Conservation (phyloP, 352 stramenopile genomes). For the Phytopythium helicoides region DNA sequence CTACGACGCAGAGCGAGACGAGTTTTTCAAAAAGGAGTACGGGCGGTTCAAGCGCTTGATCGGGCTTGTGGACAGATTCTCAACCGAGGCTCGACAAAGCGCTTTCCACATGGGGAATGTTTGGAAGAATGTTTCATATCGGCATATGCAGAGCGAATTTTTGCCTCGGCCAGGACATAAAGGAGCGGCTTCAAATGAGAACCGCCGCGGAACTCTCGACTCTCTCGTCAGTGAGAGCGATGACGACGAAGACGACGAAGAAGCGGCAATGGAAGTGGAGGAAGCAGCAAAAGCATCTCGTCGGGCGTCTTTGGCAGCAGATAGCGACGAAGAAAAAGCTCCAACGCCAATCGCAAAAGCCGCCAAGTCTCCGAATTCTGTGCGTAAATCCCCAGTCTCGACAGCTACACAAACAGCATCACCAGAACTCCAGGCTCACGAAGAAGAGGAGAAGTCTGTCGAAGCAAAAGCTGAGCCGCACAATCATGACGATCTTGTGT, state of each 20-base stretch:
- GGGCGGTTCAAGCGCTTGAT: constrained; percentile 73
- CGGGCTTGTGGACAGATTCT: constrained; percentile 63
- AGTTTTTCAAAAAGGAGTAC: constrained; percentile 66
- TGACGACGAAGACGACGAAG: constrained; percentile 39
- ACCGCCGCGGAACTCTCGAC: constrained; percentile 53
- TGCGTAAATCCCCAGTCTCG: neutral
- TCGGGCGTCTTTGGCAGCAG: constrained; percentile 2
- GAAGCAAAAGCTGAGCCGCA: constrained; percentile 14
- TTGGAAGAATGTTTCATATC: constrained; percentile 56
- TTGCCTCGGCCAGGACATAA: constrained; percentile 18
- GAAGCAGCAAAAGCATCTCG: constrained; percentile 19
- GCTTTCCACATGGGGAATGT: constrained; percentile 46
- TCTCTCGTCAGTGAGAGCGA: constrained; percentile 61
- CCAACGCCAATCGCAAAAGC: constrained; percentile 7
- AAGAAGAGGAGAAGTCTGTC: neutral
- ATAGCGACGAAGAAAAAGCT: constrained; percentile 16
- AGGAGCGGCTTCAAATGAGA: neutral
- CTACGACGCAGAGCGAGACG: constrained; percentile 23
- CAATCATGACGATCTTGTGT: constrained; percentile 61
- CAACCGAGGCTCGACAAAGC: constrained; percentile 42
- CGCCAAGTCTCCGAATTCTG: no score
- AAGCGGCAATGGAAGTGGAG: constrained; percentile 40
- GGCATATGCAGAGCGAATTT: constrained; percentile 49
- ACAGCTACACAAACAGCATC: neutral
- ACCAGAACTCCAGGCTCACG: neutral